Conservation (phyloP, 306 rosid species). For the Sindora glabra region DNA sequence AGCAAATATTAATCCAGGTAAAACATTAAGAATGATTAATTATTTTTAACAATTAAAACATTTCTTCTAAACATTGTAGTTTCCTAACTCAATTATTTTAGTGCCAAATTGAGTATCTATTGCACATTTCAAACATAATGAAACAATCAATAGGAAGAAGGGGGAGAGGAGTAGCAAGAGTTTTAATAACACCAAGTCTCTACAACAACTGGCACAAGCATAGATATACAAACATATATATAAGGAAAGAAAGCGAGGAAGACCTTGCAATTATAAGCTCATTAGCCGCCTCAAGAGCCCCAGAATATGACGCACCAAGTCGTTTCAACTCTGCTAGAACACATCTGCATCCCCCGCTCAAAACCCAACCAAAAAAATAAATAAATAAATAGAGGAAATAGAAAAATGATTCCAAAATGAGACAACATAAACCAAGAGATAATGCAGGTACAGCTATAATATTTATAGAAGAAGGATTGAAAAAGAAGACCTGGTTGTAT, state of each 20-base stretch:
- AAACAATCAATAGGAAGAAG: not conserved
- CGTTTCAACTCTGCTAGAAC: slow-evolving; percentile 60
- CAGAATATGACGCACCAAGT: slow-evolving; percentile 43
- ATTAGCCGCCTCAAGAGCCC: slow-evolving; percentile 53
- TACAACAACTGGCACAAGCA: too few species aligned
- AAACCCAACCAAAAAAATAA: not conserved
- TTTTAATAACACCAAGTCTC: too few species aligned
- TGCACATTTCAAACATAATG: not conserved
- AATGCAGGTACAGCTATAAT: too few species aligned
- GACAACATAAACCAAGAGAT: too few species aligned
- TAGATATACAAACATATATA: too few species aligned
- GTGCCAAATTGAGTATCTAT: too few species aligned
- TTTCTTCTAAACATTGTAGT: too few species aligned
- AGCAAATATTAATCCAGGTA: too few species aligned
- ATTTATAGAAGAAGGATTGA: not conserved
- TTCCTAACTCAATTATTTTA: too few species aligned
- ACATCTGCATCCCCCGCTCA: slow-evolving; percentile 41
- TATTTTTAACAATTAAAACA: not conserved
- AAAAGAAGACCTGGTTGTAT: slow-evolving; percentile 53
- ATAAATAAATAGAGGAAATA: not conserved
- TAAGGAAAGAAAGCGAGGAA: not conserved
- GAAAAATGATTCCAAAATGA: not conserved
- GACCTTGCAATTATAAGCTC: slow-evolving; percentile 59
- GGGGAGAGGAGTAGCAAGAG: not conserved
- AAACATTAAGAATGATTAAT: not conserved